phyloP scores from a whole-genome alignment of 1,284 basidiomycete species.

The Vanrija humicola region DNA sequence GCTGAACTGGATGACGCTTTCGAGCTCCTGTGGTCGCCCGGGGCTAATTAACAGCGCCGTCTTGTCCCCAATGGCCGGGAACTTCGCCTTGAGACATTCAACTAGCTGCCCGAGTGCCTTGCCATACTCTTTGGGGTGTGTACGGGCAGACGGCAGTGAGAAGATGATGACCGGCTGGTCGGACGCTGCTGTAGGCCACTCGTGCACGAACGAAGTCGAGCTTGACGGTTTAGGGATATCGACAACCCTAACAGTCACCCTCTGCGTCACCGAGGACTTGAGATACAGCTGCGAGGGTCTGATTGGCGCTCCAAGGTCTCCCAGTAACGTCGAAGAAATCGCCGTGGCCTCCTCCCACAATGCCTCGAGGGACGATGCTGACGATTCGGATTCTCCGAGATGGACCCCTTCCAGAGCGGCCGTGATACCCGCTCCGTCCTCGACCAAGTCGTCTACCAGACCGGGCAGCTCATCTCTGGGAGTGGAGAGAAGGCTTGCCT shows the following conservation, averaged over 20 bases:
- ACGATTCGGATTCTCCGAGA: no score
- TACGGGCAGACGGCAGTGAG: slow-evolving; percentile 22
- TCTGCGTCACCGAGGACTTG: not conserved
- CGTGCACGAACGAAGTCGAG: no score
- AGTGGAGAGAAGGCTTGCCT: slow-evolving; percentile 23
- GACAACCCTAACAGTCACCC: slow-evolving; percentile 18
- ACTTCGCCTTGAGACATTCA: not conserved
- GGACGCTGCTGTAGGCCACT: no score
- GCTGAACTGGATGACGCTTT: not conserved
- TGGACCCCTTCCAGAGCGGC: not conserved
- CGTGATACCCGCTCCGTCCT: not conserved
- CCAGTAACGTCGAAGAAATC: slow-evolving; percentile 17
- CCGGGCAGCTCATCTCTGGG: slow-evolving; percentile 35
- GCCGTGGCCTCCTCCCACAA: not conserved
- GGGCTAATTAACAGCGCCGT: slow-evolving; percentile 16
- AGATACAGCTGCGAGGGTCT: not conserved
- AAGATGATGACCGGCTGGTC: slow-evolving; percentile 4
- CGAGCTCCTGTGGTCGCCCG: slow-evolving; percentile 15
- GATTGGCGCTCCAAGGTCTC: slow-evolving; percentile 26
- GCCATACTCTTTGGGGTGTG: slow-evolving; percentile 23
- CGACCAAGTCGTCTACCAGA: slow-evolving; percentile 30
- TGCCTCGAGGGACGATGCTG: not conserved
- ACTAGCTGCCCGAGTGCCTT: slow-evolving; percentile 15
- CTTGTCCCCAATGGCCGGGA: not conserved
- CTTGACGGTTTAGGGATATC: slow-evolving; percentile 22